Evolutionary conservation across 2,329 filamentous ascomycete species (phyloP).

Genomic region (Byssothecium circinans): DNA sequence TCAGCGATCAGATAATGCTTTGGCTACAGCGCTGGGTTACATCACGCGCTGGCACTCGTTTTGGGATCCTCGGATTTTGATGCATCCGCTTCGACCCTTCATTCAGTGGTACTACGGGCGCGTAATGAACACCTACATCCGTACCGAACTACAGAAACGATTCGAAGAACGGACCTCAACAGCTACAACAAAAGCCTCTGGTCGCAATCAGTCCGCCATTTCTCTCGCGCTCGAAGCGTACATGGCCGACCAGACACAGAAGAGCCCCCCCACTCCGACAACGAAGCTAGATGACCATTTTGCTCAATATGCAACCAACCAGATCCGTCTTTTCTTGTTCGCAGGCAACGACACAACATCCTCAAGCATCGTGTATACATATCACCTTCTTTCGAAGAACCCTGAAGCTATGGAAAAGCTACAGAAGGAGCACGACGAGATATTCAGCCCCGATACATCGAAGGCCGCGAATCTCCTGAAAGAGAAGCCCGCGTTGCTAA

Average conservation of each 20-base stretch:
- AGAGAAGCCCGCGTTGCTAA: conserved; percentile 29
- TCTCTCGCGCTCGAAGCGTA: neutral
- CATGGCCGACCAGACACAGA: conserved; percentile 26
- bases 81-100: conserved; percentile 39
- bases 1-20: conserved; percentile 8
- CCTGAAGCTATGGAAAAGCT: conserved; percentile 23
- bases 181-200: neutral
- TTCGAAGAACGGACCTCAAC: conserved; percentile 10
- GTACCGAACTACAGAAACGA: conserved; percentile 13
- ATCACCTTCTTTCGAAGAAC: conserved; percentile 30
- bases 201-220: conserved; percentile 2
- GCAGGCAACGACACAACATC: conserved; percentile 41
- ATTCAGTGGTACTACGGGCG: conserved; percentile 23
- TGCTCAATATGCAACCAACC: neutral
- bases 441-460: conserved; percentile 28
- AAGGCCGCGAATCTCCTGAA: conserved; percentile 14
- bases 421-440: conserved; percentile 31
- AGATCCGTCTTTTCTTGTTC: conserved; percentile 37
- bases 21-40: conserved; percentile 2
- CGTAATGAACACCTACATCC: conserved; percentile 15
- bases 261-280: conserved; percentile 2
- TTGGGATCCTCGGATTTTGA: conserved; percentile 9
- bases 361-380: conserved; percentile 35
- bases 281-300: neutral
- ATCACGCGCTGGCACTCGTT: conserved; percentile 15